Conservation (phyloP, 2,329 filamentous ascomycete species). For the Claviceps sp. region DNA sequence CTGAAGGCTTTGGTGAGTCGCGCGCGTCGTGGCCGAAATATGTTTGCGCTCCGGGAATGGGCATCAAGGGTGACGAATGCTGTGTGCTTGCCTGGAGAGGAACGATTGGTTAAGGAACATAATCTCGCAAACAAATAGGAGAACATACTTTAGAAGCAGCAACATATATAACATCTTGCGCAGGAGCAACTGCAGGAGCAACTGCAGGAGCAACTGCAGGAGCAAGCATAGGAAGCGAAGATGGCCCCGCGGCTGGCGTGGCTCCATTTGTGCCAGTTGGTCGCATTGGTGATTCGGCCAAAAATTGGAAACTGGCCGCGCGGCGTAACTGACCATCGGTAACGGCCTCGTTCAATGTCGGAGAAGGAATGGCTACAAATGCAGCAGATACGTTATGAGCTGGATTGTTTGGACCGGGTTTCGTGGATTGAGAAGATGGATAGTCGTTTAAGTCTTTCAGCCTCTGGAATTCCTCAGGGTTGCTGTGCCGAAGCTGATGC, state of each 20-base stretch:
- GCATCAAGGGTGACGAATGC: conserved; percentile 15
- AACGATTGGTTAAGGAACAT: not conserved
- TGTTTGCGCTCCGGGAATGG: conserved; percentile 23
- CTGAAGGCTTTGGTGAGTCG: not conserved
- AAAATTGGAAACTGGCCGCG: not conserved
- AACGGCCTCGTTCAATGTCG: not conserved
- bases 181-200: too few species aligned
- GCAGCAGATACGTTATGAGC: not conserved
- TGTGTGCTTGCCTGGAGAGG: not conserved
- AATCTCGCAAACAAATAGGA: not conserved
- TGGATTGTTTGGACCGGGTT: not conserved
- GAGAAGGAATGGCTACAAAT: not conserved
- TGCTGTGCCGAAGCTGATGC: conserved; percentile 18
- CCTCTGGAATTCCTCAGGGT: conserved; percentile 20
- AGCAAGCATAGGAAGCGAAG: not conserved
- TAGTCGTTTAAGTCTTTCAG: conserved; percentile 6
- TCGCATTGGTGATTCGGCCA: not conserved
- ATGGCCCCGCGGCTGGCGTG: not conserved
- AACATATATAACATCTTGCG: too few species aligned
- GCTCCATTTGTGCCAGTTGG: not conserved
- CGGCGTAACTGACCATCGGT: not conserved
- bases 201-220: too few species aligned
- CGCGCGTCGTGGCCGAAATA: conserved; percentile 17
- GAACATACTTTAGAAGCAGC: not conserved
- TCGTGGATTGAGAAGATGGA: not conserved